Base-by-base conservation (phyloP, 2,329 filamentous ascomycete genomes). In the Talaromyces sp. region DNA sequence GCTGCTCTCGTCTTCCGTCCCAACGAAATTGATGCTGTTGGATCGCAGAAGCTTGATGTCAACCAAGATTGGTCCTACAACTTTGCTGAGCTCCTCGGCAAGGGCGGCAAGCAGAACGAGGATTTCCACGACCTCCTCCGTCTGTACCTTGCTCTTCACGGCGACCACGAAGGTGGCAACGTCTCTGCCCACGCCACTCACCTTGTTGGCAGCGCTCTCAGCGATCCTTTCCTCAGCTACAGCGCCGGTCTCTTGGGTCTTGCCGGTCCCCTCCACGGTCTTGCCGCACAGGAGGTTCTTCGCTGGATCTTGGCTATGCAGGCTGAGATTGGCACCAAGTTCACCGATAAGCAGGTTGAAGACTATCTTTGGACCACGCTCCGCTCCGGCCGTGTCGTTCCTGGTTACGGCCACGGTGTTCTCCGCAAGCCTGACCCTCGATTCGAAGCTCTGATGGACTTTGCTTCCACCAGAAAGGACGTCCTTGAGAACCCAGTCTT, bases 21-120 rank as follows among this genome's bases (percentile, higher is more conserved):
- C 91, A 95, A 85, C 82, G 86, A 74, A 79, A 83, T 69, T 87
- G 93, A 75, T 88, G 89, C 72, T 81, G 90, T 67, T 82, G 96
- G 65, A 87, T 91, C 8, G 85, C 89, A 69, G 81, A 90, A 75
- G 82, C 72, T 96, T 56, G 93, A 99, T 70, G 78, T 86, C 62
- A 84, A 89, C 68, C 91, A 97, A 79, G 95, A 99, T 79, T 99
- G 95, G 95, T 89, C 93, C 0, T 96, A 97, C 84, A 99, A 99
- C 84, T 99, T 97, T 72, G 95, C 95, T 53, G 91, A 92, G 67
- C 92, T 98, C 87, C 86, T 98, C 59, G 94, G 94, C 72, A 96
- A 96, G 81, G 86, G 89, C 57, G 92, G 92, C 68, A 87, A 89
- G 77, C 83, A 96, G 78, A 89, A 98, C 69, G 58, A 72, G 62